phyloP scores from a whole-genome alignment of 2,329 filamentous ascomycete species.

The Fusarium algeriense region DNA sequence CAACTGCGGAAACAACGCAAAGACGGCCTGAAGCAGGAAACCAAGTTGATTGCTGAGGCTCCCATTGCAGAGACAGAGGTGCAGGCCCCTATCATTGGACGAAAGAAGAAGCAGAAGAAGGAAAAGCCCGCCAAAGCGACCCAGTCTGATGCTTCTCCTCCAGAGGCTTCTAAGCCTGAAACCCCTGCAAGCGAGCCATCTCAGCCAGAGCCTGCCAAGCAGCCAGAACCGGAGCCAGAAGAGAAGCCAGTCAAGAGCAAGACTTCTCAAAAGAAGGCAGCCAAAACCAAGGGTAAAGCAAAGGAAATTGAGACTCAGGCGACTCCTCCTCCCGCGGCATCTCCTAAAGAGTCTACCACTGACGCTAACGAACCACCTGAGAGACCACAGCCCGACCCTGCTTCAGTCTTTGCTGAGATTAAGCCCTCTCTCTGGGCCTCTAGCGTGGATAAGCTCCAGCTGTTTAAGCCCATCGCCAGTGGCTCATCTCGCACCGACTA shows the following conservation, averaged over 20 bases:
- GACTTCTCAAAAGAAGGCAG: slow-evolving; percentile 48
- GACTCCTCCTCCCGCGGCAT: slow-evolving; percentile 32
- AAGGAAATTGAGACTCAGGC: slow-evolving; percentile 44
- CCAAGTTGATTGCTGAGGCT: slow-evolving; percentile 64
- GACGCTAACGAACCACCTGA: slow-evolving; percentile 43
- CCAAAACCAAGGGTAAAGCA: slow-evolving; percentile 50
- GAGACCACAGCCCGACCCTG: slow-evolving; percentile 50
- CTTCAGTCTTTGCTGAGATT: slow-evolving; percentile 54
- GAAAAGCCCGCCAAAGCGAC: slow-evolving; percentile 61
- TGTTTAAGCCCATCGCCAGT: slow-evolving; percentile 54
- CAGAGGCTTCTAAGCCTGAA: slow-evolving; percentile 34
- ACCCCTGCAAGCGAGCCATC: slow-evolving; percentile 1
- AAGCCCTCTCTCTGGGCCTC: slow-evolving; percentile 51
- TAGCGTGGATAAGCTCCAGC: slow-evolving; percentile 51
- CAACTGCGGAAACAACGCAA: slow-evolving; percentile 82
- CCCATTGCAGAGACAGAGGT: slow-evolving; percentile 66
- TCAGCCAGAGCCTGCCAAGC: slow-evolving; percentile 11
- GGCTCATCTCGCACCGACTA: slow-evolving; percentile 48
- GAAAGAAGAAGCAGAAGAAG: slow-evolving; percentile 90
- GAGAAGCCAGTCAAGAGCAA: slow-evolving; percentile 46
- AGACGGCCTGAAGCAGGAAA: slow-evolving; percentile 74
- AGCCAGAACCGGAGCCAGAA: slow-evolving; percentile 36
- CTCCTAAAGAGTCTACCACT: slow-evolving; percentile 33
- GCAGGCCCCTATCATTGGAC: slow-evolving; percentile 79
- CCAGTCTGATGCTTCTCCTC: slow-evolving; percentile 21